Evolutionary conservation across 2,329 filamentous ascomycete species (phyloP).

Genomic region (Achaetomium macrosporum): DNA sequence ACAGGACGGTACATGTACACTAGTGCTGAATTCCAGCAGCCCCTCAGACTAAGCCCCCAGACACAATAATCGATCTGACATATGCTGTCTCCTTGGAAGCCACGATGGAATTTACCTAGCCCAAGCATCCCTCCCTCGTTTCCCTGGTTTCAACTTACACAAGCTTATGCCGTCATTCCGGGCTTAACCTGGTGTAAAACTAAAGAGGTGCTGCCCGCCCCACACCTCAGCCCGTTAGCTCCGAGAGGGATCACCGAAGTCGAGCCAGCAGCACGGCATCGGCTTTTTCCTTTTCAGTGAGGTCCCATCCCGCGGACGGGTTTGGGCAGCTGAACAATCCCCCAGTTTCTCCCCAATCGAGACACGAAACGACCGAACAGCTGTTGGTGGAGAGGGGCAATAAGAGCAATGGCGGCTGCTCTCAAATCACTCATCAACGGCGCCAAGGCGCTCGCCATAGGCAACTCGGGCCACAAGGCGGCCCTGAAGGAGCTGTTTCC

Average conservation of each 20-base stretch:
- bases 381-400: no score
- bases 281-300: not conserved
- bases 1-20: no score
- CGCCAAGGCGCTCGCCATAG: constrained; percentile 25
- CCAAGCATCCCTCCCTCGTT: no score
- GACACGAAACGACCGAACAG: not conserved
- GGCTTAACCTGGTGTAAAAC: no score
- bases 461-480: constrained; percentile 24
- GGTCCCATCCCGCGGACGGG: constrained; percentile 4
- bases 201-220: not conserved
- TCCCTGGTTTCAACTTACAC: no score
- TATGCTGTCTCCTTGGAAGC: no score
- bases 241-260: constrained; percentile 11
- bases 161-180: no score
- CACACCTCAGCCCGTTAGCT: constrained; percentile 11
- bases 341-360: not conserved
- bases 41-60: no score
- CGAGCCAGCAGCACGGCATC: not conserved
- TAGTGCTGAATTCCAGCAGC: no score
- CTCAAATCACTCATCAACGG: constrained; percentile 24
- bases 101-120: no score
- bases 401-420: constrained; percentile 13
- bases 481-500: constrained; percentile 56
- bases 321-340: not conserved
- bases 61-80: no score